Percentiles rank a stretch among this genome's conserved stretches.
These are phyloP conservation scores for Fusarium zealandicum DNA, from an alignment of 2,329 filamentous ascomycete species.

Conservation along the genomic window DNA sequence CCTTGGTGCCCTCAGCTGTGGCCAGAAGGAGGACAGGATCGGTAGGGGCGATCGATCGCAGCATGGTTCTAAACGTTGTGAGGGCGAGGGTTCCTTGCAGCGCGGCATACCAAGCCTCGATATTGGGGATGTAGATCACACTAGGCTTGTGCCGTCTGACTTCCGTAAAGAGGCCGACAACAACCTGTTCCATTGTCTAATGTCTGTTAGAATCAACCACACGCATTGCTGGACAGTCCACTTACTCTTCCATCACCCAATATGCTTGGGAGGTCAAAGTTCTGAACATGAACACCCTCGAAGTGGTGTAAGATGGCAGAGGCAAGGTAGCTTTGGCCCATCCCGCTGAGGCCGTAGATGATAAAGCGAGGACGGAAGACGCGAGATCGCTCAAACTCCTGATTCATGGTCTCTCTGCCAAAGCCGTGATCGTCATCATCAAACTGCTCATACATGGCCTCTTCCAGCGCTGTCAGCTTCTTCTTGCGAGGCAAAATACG, in stretches of 20 bases:
- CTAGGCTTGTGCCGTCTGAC: slow-evolving; percentile 94
- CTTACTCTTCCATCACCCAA: slow-evolving; percentile 81
- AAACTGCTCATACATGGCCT: slow-evolving; percentile 90
- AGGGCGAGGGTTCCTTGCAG: slow-evolving; percentile 71
- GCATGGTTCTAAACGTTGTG: slow-evolving; percentile 81
- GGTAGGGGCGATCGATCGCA: slow-evolving; percentile 84
- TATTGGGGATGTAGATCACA: slow-evolving; percentile 91
- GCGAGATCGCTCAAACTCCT: slow-evolving; percentile 85
- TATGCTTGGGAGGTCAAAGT: slow-evolving; percentile 88
- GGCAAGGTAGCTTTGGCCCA: slow-evolving; percentile 92
- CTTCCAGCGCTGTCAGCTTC: slow-evolving; percentile 86
- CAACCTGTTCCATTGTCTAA: slow-evolving; percentile 80
- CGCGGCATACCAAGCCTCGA: slow-evolving; percentile 83
- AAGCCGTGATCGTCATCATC: slow-evolving; percentile 85
- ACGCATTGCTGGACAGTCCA: slow-evolving; percentile 16
- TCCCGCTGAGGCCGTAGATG: slow-evolving; percentile 81
- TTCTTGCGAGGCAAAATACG: slow-evolving; percentile 84
- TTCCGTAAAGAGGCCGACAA: slow-evolving; percentile 90
- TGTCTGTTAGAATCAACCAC: slow-evolving; percentile 31
- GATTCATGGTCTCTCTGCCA: slow-evolving; percentile 75
- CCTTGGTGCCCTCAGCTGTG: slow-evolving; percentile 75
- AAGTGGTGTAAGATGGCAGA: slow-evolving; percentile 88
- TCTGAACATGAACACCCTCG: slow-evolving; percentile 92
- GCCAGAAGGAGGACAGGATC: slow-evolving; percentile 89
- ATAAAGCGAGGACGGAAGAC: slow-evolving; percentile 89